phyloP scores from a whole-genome alignment of 2,329 filamentous ascomycete genomes.

The Amesomyces nigricolor region DNA sequence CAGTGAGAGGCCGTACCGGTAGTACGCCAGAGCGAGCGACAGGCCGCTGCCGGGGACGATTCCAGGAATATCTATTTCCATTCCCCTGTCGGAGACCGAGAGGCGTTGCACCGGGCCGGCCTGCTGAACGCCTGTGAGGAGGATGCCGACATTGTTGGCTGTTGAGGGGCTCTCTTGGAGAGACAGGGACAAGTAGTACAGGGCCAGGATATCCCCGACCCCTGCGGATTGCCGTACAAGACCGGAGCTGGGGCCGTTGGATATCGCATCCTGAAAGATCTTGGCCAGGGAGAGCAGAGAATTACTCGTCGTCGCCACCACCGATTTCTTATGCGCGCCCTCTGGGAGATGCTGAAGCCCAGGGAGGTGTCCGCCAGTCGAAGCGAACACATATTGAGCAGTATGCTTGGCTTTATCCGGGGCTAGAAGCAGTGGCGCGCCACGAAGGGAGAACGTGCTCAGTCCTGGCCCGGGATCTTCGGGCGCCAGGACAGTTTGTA shows the following conservation, averaged over 20 bases:
- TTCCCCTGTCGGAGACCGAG: conserved; percentile 25
- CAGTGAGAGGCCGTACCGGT: conserved; percentile 85
- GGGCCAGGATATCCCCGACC: conserved; percentile 83
- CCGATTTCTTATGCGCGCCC: conserved; percentile 67
- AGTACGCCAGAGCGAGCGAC: conserved; percentile 83
- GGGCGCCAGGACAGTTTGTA: conserved; percentile 63
- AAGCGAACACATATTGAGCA: conserved; percentile 73
- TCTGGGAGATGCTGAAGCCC: conserved; percentile 69
- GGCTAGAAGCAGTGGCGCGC: conserved; percentile 67
- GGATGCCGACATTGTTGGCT: conserved; percentile 94
- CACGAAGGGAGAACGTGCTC: conserved; percentile 10
- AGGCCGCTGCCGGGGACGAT: conserved; percentile 81
- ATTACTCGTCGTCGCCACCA: conserved; percentile 90
- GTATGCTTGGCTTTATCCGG: conserved; percentile 81
- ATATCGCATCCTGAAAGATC: conserved; percentile 95
- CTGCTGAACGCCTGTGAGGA: conserved; percentile 92
- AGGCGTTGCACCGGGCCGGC: conserved; percentile 35
- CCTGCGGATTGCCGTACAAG: conserved; percentile 61
- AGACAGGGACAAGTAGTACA: conserved; percentile 93
- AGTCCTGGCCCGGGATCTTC: conserved; percentile 31
- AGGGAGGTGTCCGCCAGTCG: conserved; percentile 65
- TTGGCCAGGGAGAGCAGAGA: conserved; percentile 91
- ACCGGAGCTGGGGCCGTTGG: conserved; percentile 54
- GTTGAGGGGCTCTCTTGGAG: conserved; percentile 95
- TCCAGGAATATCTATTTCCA: conserved; percentile 57